These are phyloP conservation scores for Aspergillus ochraceus DNA, from an alignment of 2,329 filamentous ascomycete genomes.

Conservation along the genomic window DNA sequence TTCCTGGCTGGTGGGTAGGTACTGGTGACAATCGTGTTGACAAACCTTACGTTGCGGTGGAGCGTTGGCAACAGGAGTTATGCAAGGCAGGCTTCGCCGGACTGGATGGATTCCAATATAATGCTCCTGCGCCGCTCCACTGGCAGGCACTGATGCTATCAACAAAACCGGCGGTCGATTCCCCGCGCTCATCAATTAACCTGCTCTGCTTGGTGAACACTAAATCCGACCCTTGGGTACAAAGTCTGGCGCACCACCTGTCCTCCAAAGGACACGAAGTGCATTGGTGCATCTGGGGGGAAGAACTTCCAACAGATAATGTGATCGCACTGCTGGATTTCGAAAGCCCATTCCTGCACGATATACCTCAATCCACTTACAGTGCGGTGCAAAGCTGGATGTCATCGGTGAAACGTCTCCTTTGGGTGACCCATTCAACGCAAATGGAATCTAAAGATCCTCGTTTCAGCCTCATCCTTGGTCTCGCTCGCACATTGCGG, in stretches of 20 bases:
- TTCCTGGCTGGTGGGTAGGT: constrained; percentile 34
- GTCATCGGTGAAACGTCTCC: neutral
- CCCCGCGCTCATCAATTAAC: neutral
- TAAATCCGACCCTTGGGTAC: neutral
- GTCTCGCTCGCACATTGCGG: constrained; percentile 23
- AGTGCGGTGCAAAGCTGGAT: neutral
- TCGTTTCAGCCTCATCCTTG: constrained; percentile 16
- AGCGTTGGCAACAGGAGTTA: constrained; percentile 30
- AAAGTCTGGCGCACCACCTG: neutral
- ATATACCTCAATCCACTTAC: constrained; percentile 1
- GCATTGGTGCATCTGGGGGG: constrained; percentile 1
- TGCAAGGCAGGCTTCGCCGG: constrained; percentile 33
- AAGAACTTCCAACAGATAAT: neutral
- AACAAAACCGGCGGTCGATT: neutral
- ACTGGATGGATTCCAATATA: constrained; percentile 23
- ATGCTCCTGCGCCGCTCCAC: constrained; percentile 13
- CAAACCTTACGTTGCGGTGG: constrained; percentile 24
- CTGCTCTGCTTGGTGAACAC: neutral
- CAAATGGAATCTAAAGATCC: constrained; percentile 25
- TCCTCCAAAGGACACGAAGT: neutral
- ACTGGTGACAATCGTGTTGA: constrained; percentile 23
- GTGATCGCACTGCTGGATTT: constrained; percentile 12
- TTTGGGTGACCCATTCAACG: constrained; percentile 19
- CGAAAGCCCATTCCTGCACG: constrained; percentile 6
- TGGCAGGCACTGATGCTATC: constrained; percentile 5